Conservation (phyloP, 1,284 basidiomycete species). For the Tausonia pullulans region DNA sequence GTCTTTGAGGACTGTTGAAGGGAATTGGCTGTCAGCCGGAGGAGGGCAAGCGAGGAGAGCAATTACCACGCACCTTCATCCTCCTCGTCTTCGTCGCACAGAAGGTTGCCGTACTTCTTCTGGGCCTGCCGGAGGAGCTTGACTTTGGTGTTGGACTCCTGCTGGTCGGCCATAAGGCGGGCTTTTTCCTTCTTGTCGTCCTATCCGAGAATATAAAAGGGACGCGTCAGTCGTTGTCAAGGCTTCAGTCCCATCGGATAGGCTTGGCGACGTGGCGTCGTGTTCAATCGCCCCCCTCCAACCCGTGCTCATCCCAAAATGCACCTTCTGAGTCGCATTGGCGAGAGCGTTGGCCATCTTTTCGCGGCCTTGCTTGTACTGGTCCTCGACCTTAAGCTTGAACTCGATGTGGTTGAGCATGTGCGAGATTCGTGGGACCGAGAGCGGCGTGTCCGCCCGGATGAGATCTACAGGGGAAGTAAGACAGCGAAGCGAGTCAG, state of each 20-base stretch:
- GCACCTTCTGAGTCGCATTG: slow-evolving; percentile 5
- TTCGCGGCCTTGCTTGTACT: slow-evolving; percentile 97
- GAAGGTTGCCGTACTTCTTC: slow-evolving; percentile 91
- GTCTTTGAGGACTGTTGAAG: slow-evolving; percentile 3
- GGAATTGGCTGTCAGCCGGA: neutral
- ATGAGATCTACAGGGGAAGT: slow-evolving; percentile 56
- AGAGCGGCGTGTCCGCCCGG: slow-evolving; percentile 94
- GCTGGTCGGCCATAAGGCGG: slow-evolving; percentile 5
- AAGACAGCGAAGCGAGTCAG: too few relatives aligned
- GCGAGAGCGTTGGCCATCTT: slow-evolving; percentile 62
- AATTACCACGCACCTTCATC: slow-evolving; percentile 50
- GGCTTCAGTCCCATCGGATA: too few relatives aligned
- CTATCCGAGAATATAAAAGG: neutral
- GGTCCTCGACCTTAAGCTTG: slow-evolving; percentile 95
- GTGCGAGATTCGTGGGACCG: slow-evolving; percentile 88
- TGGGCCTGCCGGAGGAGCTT: slow-evolving; percentile 82
- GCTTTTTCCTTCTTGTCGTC: slow-evolving; percentile 10
- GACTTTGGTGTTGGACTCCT: slow-evolving; percentile 77
- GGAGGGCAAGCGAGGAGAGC: neutral
- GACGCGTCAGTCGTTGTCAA: too few relatives aligned
- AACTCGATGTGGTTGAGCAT: slow-evolving; percentile 99
- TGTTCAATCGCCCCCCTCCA: too few relatives aligned
- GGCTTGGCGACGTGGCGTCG: too few relatives aligned
- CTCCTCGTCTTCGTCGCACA: slow-evolving; percentile 72
- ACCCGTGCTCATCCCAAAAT: too few relatives aligned